Conservation (phyloP, 192 early-diverging fungal genomes). For the Paraglomus occultum region DNA sequence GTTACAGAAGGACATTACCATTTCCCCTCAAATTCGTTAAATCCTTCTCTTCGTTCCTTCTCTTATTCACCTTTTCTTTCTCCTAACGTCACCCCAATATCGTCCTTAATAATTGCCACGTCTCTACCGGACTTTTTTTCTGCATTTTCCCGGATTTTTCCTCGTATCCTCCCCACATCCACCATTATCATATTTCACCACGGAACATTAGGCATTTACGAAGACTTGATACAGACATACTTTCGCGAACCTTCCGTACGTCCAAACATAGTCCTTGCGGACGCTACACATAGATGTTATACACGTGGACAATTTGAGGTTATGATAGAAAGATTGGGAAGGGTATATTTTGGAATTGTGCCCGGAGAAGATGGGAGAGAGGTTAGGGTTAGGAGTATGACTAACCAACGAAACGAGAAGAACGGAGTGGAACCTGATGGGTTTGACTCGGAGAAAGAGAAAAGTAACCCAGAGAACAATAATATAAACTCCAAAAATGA, state of each 20-base stretch:
- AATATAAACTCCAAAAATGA: neutral
- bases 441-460: too few relatives aligned
- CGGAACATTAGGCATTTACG: slow-evolving; percentile 14
- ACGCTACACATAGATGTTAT: neutral
- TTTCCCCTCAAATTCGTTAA: neutral
- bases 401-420: too few relatives aligned
- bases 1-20: neutral
- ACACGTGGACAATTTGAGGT: slow-evolving; percentile 7
- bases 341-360: slow-evolving; percentile 15
- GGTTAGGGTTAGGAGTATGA: neutral
- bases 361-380: neutral
- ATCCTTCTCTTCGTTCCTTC: neutral
- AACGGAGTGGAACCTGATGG: neutral
- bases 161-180: slow-evolving; percentile 7
- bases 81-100: slow-evolving; percentile 1
- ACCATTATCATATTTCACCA: slow-evolving; percentile 12
- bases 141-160: neutral
- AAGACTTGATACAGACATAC: slow-evolving; percentile 14
- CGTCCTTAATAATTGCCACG: slow-evolving; percentile 3
- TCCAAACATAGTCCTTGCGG: slow-evolving; percentile 15
- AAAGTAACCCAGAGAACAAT: too few relatives aligned
- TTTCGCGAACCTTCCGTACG: neutral
- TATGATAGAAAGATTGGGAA: neutral
- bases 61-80: neutral
- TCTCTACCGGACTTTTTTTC: too few relatives aligned